Percentiles rank a stretch among this genome's conserved stretches.
These are phyloP conservation scores for Aspergillus felis DNA, from an alignment of 2,329 filamentous ascomycete genomes.

Conservation along the genomic window DNA sequence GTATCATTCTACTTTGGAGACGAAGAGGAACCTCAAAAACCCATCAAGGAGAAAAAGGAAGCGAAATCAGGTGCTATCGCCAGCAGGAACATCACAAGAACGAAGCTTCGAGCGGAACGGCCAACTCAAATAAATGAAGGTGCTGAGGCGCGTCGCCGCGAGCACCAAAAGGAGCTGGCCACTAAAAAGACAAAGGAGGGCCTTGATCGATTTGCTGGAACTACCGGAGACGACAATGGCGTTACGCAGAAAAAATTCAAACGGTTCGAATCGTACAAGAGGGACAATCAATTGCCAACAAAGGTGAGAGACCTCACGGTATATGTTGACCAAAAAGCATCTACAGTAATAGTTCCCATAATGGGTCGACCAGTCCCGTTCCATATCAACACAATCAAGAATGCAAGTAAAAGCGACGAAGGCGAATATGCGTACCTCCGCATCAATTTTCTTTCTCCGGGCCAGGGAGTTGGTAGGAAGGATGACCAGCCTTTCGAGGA, in stretches of 20 bases:
- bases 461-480: constrained; percentile 93
- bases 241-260: constrained; percentile 98
- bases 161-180: constrained; percentile 88
- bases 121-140: constrained; percentile 86
- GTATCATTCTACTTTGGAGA: constrained; percentile 99
- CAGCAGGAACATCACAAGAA: constrained; percentile 92
- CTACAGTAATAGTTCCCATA: constrained; percentile 86
- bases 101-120: constrained; percentile 84
- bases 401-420: constrained; percentile 95
- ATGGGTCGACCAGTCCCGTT: constrained; percentile 98
- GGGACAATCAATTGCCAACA: constrained; percentile 85
- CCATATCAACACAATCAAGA: constrained; percentile 98
- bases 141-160: constrained; percentile 77
- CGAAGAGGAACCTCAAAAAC: constrained; percentile 76
- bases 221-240: constrained; percentile 78
- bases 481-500: constrained; percentile 98
- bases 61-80: constrained; percentile 79
- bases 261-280: constrained; percentile 97
- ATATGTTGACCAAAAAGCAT: constrained; percentile 84
- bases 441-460: constrained; percentile 95
- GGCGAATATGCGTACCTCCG: constrained; percentile 89
- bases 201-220: constrained; percentile 77
- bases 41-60: constrained; percentile 78
- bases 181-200: constrained; percentile 87
- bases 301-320: constrained; percentile 83